Base-by-base conservation (phyloP, 1,139 yeast species). In the Sugiyamaella pinicola region DNA sequence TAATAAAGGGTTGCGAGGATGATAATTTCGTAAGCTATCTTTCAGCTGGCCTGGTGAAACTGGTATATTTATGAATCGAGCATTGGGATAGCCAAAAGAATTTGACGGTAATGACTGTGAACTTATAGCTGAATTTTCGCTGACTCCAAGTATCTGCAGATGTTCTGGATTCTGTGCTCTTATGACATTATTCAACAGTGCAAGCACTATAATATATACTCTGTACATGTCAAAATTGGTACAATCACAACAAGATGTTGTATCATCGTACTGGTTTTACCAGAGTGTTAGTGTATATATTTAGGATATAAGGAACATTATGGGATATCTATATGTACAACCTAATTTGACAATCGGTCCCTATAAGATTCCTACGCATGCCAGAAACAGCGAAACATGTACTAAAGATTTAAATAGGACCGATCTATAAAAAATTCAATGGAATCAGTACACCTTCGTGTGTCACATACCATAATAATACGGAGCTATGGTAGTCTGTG, bases 61-160 rank as follows among this genome's bases (percentile, higher is more conserved):
- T 28, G 49, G 49, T 4, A 46, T 4, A 10, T 46, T 34, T 19
- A 46, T 35, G n/a, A 19, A 28, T 35, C 29, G 38, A 2, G 26
- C 49, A n/a, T 13, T 29, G 17, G 18, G 12, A 34, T 24, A 8
- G 22, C 38, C 29, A 26, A 19, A 13, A 12, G 39, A 15, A 2
- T 29, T 31, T 37, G 43, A 26, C 10, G 43, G n/a, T 5, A 28
- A 18, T 34, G 33, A 34, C 5, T 6, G 33, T 22, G 48, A 22
- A 15, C 9, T 37, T n/a, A 17, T n/a, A n/a, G 33, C 12, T 19
- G 12, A 7, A 26, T 12, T 24, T 24, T 24, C 43, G 12, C 13
- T 9, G 8, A 10, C 34, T 6, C 28, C 28, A 24, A n/a, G n/a
- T n/a, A n/a, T n/a, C n/a, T 24, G 28, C 9, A 9, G 28, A 6